Evolutionary conservation across 2,329 filamentous ascomycete species (phyloP), one percentile per base, ranked within the genome.

Genomic region (Saccharata proteae): DNA sequence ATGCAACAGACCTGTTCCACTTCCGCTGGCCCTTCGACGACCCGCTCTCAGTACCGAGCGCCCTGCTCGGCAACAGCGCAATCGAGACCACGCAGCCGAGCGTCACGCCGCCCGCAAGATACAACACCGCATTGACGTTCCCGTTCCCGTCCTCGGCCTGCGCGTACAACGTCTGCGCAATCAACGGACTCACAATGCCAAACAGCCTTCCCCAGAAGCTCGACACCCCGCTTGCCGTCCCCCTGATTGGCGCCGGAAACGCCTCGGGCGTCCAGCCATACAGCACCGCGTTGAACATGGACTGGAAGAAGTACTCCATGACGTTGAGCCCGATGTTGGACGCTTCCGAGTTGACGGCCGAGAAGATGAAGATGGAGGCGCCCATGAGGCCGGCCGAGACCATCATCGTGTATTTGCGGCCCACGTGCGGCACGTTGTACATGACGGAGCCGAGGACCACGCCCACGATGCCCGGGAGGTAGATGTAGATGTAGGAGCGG

Each of bases 191-290:
- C 11, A 74, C 59, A 26, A 75, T 74, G 7, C 67, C 65, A 40
- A 71, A 71, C 15, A 74, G 32, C 2, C 71, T 49, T 2, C 71
- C 71, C 67, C 67, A 73, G 43, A 72, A 74, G 37, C 65, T 67
- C 2, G 69, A 67, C 9, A 73, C 38, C 0, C 71, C 71, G 40
- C 64, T 67, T 0, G 71, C 54, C 1, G 64, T 70, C 4, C 65
- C 67, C 20, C 65, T 47, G 11, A 70, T 59, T 0, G 60, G 58
- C 3, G 66, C 63, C 0, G 65, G 62, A 38, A 68, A 69, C 5
- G 60, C 58, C 40, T 67, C 65, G 1, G 65, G 64, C 3, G 64
- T 67, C 55, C 60, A 67, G 8, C 61, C 64, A 41, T 68, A 68
- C 10, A 67, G 47, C 3, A 68, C 59, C 3, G 62, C 60, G 33